A percentile compares a stretch with the other conserved stretches of the same genome.
Conservation (phyloP, 2,329 filamentous ascomycete species). For the Lachnellula occidentalis region DNA sequence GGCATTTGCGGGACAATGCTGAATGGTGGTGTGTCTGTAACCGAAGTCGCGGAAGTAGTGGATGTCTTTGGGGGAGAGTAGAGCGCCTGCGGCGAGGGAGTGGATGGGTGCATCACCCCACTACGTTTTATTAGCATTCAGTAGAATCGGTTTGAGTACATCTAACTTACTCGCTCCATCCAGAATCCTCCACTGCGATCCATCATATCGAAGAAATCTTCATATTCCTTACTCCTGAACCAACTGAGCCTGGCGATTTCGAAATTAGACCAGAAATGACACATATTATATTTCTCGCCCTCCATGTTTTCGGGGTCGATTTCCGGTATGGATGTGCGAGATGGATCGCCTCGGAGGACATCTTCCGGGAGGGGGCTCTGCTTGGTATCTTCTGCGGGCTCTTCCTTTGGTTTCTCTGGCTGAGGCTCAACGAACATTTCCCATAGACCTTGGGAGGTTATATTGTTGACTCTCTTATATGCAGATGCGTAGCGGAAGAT, state of each 20-base stretch:
- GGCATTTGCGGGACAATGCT: constrained; percentile 95
- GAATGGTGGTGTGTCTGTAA: constrained; percentile 96
- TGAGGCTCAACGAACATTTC: constrained; percentile 93
- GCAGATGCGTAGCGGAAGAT: constrained; percentile 98
- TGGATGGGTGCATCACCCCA: constrained; percentile 99
- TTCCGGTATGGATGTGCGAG: constrained; percentile 63
- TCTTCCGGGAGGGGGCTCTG: constrained; percentile 70
- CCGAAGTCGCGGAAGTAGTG: constrained; percentile 99
- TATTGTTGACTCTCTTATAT: constrained; percentile 87
- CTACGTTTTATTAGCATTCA: constrained; percentile 40
- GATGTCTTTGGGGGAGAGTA: constrained; percentile 76
- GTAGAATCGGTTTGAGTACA: constrained; percentile 3
- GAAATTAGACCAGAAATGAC: constrained; percentile 99
- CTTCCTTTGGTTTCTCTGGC: constrained; percentile 50
- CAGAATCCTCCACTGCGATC: constrained; percentile 96
- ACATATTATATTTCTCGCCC: constrained; percentile 99
- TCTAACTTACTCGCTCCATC: constrained; percentile 80
- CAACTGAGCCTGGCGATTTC: constrained; percentile 93
- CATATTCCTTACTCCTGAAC: constrained; percentile 96
- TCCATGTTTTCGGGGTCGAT: constrained; percentile 94
- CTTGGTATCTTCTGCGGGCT: constrained; percentile 57
- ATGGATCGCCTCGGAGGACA: constrained; percentile 70
- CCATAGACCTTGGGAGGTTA: constrained; percentile 90
- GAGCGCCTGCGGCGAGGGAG: constrained; percentile 86
- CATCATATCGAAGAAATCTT: constrained; percentile 99